Conservation (phyloP, 2,329 filamentous ascomycete species). For the Tolypocladium album region DNA sequence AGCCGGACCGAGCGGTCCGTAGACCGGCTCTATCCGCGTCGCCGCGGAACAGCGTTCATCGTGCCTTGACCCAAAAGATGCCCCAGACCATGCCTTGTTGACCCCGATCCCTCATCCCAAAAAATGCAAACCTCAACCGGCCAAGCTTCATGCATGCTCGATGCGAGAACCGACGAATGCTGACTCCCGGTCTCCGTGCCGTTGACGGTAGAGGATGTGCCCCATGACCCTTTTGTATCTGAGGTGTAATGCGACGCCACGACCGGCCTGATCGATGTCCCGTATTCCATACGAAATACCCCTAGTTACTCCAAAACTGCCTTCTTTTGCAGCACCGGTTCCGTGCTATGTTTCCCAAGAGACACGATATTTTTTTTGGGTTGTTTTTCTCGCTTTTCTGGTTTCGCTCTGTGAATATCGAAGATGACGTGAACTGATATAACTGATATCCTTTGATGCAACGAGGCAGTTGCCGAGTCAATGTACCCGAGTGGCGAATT, state of each 20-base stretch:
- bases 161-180: constrained; percentile 4
- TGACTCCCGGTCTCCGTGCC: constrained; percentile 2
- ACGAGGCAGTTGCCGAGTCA: neutral
- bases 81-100: constrained; percentile 1
- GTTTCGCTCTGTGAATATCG: neutral
- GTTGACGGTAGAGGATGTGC: constrained; percentile 2
- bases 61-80: neutral
- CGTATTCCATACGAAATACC: constrained; percentile 3
- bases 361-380: neutral
- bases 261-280: constrained; percentile 2
- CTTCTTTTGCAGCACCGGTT: constrained; percentile 3
- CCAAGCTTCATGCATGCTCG: constrained; percentile 4
- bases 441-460: neutral
- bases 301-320: constrained; percentile 1
- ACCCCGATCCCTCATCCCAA: constrained; percentile 1
- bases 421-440: neutral
- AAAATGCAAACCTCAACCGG: constrained; percentile 3
- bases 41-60: neutral
- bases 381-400: neutral
- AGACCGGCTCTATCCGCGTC: neutral
- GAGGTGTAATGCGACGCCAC: constrained; percentile 1
- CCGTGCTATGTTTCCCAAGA: neutral
- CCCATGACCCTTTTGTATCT: constrained; percentile 1
- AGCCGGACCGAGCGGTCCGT: neutral
- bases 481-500: neutral